phyloP scores from a whole-genome alignment of 257 asterid genomes.

The Jasminum sambac region DNA sequence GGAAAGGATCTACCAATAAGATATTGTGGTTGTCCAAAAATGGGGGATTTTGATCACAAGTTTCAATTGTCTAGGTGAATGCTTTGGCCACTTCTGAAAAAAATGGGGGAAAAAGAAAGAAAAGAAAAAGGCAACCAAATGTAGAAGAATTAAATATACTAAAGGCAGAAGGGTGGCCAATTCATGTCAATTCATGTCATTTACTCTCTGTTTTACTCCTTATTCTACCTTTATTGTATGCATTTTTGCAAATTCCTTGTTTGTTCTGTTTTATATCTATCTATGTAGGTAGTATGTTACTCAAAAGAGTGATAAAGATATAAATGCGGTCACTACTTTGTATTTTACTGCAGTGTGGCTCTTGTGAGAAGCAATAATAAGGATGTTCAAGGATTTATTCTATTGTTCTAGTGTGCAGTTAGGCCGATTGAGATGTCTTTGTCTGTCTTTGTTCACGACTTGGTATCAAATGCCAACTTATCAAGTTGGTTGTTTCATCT shows the following conservation, averaged over 20 bases:
- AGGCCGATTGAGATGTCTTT: neutral
- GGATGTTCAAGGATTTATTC: neutral
- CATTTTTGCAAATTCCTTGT: neutral
- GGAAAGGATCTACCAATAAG: no score
- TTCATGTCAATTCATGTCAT: no score
- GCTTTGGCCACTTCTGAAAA: no score
- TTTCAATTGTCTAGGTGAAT: no score
- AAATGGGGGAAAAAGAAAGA: no score
- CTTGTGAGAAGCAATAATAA: no score
- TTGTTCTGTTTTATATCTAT: neutral
- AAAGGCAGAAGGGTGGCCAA: neutral
- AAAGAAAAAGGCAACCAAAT: neutral
- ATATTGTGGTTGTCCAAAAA: no score
- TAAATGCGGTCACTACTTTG: no score
- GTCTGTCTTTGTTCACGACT: neutral
- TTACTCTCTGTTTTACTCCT: no score
- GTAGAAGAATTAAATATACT: neutral
- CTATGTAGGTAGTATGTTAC: neutral
- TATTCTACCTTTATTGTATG: no score
- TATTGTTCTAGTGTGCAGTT: neutral
- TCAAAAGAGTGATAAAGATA: neutral
- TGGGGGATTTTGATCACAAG: no score
- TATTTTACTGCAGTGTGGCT: no score
- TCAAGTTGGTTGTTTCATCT: neutral
- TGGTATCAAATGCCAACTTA: neutral